These are phyloP conservation scores for Macrolepiota dolichaula DNA, from an alignment of 768 basidiomycete species.

Conservation along the genomic window DNA sequence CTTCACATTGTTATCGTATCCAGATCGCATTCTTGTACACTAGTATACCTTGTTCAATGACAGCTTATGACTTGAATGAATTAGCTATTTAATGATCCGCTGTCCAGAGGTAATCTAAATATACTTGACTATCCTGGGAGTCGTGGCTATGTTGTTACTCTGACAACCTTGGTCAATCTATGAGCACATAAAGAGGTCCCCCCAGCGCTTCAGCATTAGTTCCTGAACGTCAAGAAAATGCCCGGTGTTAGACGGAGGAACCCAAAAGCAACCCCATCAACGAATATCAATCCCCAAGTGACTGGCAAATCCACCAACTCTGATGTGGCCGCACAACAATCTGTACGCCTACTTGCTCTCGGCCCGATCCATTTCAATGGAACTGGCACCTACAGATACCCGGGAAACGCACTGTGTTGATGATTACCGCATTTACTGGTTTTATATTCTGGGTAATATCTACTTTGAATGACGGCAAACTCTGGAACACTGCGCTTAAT, in stretches of 20 bases:
- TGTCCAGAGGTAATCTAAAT: not conserved
- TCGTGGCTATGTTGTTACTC: constrained; percentile 8
- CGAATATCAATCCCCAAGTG: not conserved
- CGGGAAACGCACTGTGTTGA: not conserved
- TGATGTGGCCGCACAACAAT: not conserved
- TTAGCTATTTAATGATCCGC: not conserved
- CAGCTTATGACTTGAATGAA: no score
- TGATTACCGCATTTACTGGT: not conserved
- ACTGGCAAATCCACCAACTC: not conserved
- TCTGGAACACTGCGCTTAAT: not conserved
- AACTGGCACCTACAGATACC: not conserved
- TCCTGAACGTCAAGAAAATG: not conserved
- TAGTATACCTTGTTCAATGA: not conserved
- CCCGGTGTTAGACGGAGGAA: constrained; percentile 2
- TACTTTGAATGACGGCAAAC: not conserved
- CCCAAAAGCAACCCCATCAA: not conserved
- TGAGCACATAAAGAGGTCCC: not conserved
- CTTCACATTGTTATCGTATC: not conserved
- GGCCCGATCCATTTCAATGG: not conserved
- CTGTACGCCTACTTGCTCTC: constrained; percentile 1
- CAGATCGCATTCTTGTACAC: not conserved
- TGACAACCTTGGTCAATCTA: not conserved
- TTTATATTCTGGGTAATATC: not conserved
- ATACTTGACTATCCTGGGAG: constrained; percentile 3
- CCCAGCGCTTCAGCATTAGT: no score